Conservation (phyloP, 345 rosid species). For the Eutrema yunnanense region DNA sequence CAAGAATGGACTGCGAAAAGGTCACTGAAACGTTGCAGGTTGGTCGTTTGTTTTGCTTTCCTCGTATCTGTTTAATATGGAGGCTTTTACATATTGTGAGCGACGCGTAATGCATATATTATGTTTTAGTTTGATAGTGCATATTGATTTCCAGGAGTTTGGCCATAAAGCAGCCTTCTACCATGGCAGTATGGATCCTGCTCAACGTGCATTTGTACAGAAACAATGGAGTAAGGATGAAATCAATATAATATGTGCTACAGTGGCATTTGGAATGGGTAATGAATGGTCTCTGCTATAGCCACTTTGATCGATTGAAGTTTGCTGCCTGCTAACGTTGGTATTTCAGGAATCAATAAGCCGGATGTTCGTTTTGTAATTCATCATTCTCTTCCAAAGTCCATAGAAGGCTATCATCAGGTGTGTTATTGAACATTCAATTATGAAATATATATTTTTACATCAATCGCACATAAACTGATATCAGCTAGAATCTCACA, state of each 20-base stretch:
- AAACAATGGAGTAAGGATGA: slow-evolving; percentile 99
- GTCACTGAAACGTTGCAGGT: slow-evolving; percentile 88
- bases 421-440: slow-evolving; percentile 27
- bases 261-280: slow-evolving; percentile 99
- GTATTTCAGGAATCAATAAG: slow-evolving; percentile 77
- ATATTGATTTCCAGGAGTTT: slow-evolving; percentile 44
- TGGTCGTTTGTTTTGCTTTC: slow-evolving; percentile 16
- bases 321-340: slow-evolving; percentile 8
- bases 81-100: not conserved
- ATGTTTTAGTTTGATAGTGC: not conserved
- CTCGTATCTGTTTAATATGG: not conserved
- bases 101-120: not conserved
- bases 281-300: slow-evolving; percentile 19
- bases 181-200: slow-evolving; percentile 89
- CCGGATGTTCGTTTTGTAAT: slow-evolving; percentile 98
- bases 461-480: not conserved
- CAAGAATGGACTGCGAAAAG: slow-evolving; percentile 95
- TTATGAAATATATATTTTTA: not conserved
- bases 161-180: slow-evolving; percentile 94
- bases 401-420: slow-evolving; percentile 98
- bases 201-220: slow-evolving; percentile 64
- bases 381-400: slow-evolving; percentile 96
- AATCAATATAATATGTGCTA: slow-evolving; percentile 88
- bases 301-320: not conserved
- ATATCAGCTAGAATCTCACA: not conserved